Conservation (phyloP, 768 basidiomycete genomes). For the Auricularia cornea region DNA sequence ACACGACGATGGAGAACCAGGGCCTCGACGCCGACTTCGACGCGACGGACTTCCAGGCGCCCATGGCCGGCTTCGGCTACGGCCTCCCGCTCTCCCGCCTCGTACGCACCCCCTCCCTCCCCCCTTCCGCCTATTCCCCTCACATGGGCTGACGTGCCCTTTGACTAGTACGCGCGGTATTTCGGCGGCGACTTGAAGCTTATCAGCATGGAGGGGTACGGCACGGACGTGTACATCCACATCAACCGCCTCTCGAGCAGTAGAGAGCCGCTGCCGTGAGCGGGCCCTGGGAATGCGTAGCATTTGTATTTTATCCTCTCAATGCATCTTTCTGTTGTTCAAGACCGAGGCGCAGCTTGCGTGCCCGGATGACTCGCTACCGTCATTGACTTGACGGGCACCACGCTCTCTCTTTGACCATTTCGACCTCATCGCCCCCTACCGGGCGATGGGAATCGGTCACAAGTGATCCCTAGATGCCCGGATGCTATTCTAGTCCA, state of each 20-base stretch:
- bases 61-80: constrained; percentile 96
- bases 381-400: too few relatives aligned
- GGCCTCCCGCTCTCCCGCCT: constrained; percentile 86
- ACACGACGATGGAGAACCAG: constrained; percentile 73
- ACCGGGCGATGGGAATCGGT: too few relatives aligned
- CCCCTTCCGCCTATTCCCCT: too few relatives aligned
- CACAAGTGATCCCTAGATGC: too few relatives aligned
- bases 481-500: too few relatives aligned
- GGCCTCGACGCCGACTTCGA: constrained; percentile 66
- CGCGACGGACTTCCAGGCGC: constrained; percentile 87
- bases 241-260: constrained; percentile 79
- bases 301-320: neutral
- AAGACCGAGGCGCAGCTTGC: too few relatives aligned
- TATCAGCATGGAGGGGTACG: constrained; percentile 99
- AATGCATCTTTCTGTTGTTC: too few relatives aligned
- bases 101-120: constrained; percentile 35
- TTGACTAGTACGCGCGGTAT: constrained; percentile 94
- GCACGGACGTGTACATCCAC: constrained; percentile 91
- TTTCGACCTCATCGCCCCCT: too few relatives aligned
- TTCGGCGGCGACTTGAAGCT: constrained; percentile 89
- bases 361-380: too few relatives aligned
- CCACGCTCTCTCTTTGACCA: too few relatives aligned
- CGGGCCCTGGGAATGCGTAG: neutral
- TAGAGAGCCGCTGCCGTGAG: constrained; percentile 62
- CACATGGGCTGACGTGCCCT: too few relatives aligned